These are phyloP conservation scores for Clarireedia monteithiana DNA, from an alignment of 2,329 filamentous ascomycete species.

Conservation along the genomic window DNA sequence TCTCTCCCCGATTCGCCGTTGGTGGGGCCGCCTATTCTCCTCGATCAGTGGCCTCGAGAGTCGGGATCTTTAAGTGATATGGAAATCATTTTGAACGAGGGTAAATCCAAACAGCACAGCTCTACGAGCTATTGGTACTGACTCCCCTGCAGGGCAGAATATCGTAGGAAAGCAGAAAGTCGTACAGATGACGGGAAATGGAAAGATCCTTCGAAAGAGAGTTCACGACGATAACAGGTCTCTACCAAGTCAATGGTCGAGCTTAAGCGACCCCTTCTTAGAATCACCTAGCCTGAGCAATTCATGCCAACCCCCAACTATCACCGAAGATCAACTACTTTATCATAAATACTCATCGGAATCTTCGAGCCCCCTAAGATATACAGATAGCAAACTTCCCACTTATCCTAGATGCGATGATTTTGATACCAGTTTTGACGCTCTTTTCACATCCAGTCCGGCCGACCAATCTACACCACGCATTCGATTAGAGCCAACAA, in stretches of 20 bases:
- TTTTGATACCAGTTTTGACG: slow-evolving; percentile 15
- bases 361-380: neutral
- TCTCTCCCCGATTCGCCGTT: slow-evolving; percentile 9
- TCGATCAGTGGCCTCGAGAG: slow-evolving; percentile 7
- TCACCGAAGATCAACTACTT: neutral
- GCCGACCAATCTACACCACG: slow-evolving; percentile 24
- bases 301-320: neutral
- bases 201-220: neutral
- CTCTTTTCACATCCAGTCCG: slow-evolving; percentile 22
- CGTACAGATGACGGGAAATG: neutral
- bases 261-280: neutral
- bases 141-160: neutral
- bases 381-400: neutral
- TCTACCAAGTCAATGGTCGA: neutral
- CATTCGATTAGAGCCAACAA: slow-evolving; percentile 18
- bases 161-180: neutral
- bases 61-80: slow-evolving; percentile 4
- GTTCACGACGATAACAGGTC: neutral
- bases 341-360: neutral
- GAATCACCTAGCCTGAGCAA: neutral
- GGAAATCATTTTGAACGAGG: slow-evolving; percentile 21
- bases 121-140: neutral
- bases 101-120: slow-evolving; percentile 1
- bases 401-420: neutral
- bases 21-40: slow-evolving; percentile 4